phyloP scores from a whole-genome alignment of 169 alveolate species.

The Plasmodium yoelii region DNA sequence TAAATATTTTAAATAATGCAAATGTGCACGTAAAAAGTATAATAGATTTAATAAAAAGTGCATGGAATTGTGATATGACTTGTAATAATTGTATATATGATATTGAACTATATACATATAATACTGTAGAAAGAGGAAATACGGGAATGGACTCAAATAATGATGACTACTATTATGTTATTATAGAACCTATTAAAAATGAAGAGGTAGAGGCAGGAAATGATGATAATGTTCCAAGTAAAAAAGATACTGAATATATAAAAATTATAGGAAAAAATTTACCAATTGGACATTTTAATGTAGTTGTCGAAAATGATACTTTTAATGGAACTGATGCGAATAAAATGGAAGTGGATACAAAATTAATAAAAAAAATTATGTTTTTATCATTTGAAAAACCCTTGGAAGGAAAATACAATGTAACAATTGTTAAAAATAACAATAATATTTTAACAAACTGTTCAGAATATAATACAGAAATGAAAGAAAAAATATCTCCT shows the following conservation, averaged over 20 bases:
- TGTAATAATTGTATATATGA: background rate
- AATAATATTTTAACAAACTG: background rate
- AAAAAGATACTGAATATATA: background rate
- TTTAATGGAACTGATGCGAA: constrained; percentile 14
- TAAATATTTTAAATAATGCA: background rate
- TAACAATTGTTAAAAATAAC: background rate
- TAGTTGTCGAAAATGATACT: constrained; percentile 7
- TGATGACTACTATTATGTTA: constrained; percentile 11
- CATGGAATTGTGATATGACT: background rate
- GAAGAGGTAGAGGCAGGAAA: background rate
- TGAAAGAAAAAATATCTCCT: background rate
- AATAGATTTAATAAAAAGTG: background rate
- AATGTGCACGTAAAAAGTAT: background rate
- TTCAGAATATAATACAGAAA: background rate
- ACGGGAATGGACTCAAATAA: background rate
- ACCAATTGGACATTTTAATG: constrained; percentile 7
- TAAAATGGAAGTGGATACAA: constrained; percentile 8
- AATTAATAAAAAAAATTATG: constrained; percentile 9
- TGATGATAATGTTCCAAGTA: background rate
- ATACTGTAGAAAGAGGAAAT: background rate
- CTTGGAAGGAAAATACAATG: constrained; percentile 18
- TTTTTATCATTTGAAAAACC: background rate
- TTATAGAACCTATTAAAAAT: background rate
- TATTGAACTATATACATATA: background rate
- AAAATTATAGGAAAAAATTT: constrained; percentile 9